These are phyloP conservation scores for Tetrapisispora fleetii DNA, from an alignment of 805 yeast species.

Conservation along the genomic window DNA sequence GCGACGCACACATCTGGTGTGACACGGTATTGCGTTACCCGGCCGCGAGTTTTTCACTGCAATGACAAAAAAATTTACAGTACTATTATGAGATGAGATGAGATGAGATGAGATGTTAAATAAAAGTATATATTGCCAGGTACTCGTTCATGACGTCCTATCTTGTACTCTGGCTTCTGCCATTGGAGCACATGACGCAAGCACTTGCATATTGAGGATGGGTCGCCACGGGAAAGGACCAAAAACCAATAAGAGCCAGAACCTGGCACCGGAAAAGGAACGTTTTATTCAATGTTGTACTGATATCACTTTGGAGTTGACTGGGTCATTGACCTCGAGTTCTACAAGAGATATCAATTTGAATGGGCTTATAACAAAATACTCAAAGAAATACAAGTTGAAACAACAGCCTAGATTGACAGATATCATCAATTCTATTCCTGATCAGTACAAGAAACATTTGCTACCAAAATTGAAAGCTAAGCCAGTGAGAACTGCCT, in stretches of 20 bases:
- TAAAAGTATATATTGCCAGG: no score
- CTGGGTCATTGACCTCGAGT: slow-evolving; percentile 60
- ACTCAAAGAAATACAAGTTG: slow-evolving; percentile 82
- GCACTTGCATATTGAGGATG: slow-evolving; percentile 16
- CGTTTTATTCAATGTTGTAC: slow-evolving; percentile 87
- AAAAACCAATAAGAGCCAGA: slow-evolving; percentile 39
- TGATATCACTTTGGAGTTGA: slow-evolving; percentile 79
- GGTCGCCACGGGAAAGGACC: slow-evolving; percentile 32
- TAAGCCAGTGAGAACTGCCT: slow-evolving; percentile 97
- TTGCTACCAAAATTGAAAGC: slow-evolving; percentile 89
- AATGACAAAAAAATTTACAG: not conserved
- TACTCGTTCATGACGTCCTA: no score
- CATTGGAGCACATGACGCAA: no score
- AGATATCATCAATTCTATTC: slow-evolving; percentile 89
- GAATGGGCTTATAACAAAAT: slow-evolving; percentile 78
- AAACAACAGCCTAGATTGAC: slow-evolving; percentile 90
- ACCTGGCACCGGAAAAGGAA: slow-evolving; percentile 83
- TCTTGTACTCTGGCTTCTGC: no score
- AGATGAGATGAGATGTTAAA: not conserved
- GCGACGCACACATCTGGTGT: no score
- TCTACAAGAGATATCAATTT: slow-evolving; percentile 47
- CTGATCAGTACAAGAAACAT: slow-evolving; percentile 89
- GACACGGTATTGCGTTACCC: no score
- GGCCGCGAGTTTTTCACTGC: not conserved
- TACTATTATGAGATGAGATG: not conserved